Percentiles rank a stretch among this genome's conserved stretches.
Evolutionary conservation across 129 eudicot genomes (phyloP).

Genomic region (Tanacetum coccineum): DNA sequence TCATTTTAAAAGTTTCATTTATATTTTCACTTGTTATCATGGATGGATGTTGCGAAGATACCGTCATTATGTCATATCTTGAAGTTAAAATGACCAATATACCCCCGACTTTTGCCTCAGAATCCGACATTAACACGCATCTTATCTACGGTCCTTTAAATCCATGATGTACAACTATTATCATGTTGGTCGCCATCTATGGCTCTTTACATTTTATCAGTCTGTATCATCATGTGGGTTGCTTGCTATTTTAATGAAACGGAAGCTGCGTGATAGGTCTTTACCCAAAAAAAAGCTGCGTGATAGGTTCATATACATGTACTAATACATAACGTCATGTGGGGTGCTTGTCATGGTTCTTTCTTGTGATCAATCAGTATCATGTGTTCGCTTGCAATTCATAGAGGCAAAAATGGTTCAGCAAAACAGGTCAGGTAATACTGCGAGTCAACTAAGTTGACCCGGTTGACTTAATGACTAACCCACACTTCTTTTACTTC

Average conservation of each 20-base stretch:
- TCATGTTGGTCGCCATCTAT: neutral
- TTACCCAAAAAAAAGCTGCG: too few species aligned
- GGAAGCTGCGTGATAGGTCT: too few species aligned
- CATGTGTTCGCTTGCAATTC: neutral
- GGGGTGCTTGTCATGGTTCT: conserved; percentile 5
- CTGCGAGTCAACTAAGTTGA: too few species aligned
- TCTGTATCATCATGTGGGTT: conserved; percentile 13
- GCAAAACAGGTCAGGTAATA: too few species aligned
- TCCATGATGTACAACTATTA: neutral
- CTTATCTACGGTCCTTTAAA: neutral
- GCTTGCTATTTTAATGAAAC: conserved; percentile 1
- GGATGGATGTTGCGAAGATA: conserved; percentile 8
- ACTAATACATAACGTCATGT: conserved; percentile 18
- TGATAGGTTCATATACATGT: conserved; percentile 11
- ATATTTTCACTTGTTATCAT: neutral
- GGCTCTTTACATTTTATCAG: neutral
- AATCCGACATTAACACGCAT: neutral
- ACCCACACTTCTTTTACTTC: too few species aligned
- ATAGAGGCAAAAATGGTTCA: too few species aligned
- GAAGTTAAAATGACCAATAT: neutral
- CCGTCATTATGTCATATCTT: conserved; percentile 1
- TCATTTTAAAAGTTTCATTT: neutral
- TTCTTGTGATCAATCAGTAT: neutral
- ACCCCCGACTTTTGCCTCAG: neutral
- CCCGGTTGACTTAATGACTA: too few species aligned